These are phyloP conservation scores for Erythrophleum ivorense DNA, from an alignment of 331 rosid species.

Conservation along the genomic window DNA sequence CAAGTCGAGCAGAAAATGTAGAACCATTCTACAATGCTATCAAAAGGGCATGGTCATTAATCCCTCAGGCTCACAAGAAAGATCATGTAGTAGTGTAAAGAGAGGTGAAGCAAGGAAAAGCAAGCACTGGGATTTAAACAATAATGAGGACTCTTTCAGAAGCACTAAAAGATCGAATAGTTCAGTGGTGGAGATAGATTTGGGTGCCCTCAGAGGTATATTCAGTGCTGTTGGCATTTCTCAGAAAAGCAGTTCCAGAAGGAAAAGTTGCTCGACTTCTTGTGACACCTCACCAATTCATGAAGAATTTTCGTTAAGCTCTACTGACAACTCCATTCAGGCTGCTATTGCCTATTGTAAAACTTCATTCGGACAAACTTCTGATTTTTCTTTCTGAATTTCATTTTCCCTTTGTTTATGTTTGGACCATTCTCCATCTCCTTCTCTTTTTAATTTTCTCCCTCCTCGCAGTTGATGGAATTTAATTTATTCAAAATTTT, in stretches of 20 bases:
- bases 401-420: too few relatives aligned
- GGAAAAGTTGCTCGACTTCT: slow-evolving; percentile 49
- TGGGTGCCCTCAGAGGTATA: slow-evolving; percentile 54
- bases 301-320: slow-evolving; percentile 41
- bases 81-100: background rate
- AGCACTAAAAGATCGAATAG: slow-evolving; percentile 16
- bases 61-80: background rate
- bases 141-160: background rate
- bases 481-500: too few relatives aligned
- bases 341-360: slow-evolving; percentile 72
- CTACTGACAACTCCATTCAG: slow-evolving; percentile 53
- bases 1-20: slow-evolving; percentile 21
- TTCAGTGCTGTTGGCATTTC: slow-evolving; percentile 40
- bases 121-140: slow-evolving; percentile 35
- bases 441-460: too few relatives aligned
- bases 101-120: slow-evolving; percentile 5
- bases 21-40: slow-evolving; percentile 36
- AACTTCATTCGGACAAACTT: slow-evolving; percentile 48
- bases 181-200: slow-evolving; percentile 48
- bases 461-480: too few relatives aligned
- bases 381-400: slow-evolving; percentile 42
- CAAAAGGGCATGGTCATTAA: slow-evolving; percentile 19
- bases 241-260: slow-evolving; percentile 42
- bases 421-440: too few relatives aligned
- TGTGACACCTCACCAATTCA: slow-evolving; percentile 55